These are phyloP conservation scores for Diatrype stigma DNA, from an alignment of 2,329 filamentous ascomycete species.

Conservation along the genomic window DNA sequence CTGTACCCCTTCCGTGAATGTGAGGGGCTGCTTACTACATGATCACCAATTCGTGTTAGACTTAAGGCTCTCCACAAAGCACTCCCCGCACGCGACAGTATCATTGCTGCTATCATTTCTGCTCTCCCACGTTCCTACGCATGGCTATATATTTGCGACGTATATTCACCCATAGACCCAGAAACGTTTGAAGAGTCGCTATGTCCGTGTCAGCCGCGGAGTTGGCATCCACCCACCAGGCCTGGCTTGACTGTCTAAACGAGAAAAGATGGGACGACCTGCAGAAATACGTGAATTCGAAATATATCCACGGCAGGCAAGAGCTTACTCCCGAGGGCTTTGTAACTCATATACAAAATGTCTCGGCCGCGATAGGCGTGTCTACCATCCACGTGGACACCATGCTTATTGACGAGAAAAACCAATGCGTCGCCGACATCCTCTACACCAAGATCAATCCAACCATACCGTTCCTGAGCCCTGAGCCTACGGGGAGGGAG, in stretches of 20 bases:
- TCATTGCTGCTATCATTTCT: not conserved
- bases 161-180: not conserved
- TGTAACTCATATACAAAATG: constrained; percentile 6
- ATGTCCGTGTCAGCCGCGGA: constrained; percentile 9
- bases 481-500: constrained; percentile 10
- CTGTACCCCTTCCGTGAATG: too few relatives aligned
- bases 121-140: not conserved
- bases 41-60: too few relatives aligned
- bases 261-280: constrained; percentile 15
- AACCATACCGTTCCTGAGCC: constrained; percentile 7
- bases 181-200: not conserved
- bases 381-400: constrained; percentile 10
- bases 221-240: constrained; percentile 7
- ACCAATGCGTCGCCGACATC: constrained; percentile 9
- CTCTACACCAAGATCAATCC: constrained; percentile 11
- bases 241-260: constrained; percentile 12
- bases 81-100: too few relatives aligned
- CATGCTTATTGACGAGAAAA: constrained; percentile 9
- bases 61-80: too few relatives aligned
- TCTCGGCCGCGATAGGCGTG: constrained; percentile 7
- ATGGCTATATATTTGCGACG: not conserved
- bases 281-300: constrained; percentile 8
- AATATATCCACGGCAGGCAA: constrained; percentile 11
- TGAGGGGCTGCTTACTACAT: too few relatives aligned
- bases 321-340: constrained; percentile 12